These are phyloP conservation scores for Carallia brachiata DNA, from an alignment of 345 rosid genomes.

Conservation along the genomic window DNA sequence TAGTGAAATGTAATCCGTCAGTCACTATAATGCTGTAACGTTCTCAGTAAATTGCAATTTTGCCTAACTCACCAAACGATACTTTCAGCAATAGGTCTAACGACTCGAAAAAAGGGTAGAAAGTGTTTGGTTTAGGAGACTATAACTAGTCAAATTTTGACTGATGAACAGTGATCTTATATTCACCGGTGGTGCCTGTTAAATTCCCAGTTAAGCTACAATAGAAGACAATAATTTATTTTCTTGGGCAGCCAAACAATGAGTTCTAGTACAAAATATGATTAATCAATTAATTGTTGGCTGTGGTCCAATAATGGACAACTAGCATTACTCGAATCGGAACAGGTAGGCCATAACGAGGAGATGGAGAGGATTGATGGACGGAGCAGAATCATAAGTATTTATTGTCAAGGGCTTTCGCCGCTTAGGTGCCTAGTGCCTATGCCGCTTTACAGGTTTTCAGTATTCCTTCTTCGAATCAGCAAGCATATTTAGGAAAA, in stretches of 20 bases:
- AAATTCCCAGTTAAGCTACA: neutral
- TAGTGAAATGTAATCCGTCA: too few relatives aligned
- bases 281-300: neutral
- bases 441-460: constrained; percentile 8
- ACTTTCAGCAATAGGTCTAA: neutral
- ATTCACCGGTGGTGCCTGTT: neutral
- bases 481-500: neutral
- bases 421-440: neutral
- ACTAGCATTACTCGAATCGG: constrained; percentile 11
- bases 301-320: neutral
- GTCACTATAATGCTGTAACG: neutral
- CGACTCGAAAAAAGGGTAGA: neutral
- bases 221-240: too few relatives aligned
- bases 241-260: too few relatives aligned
- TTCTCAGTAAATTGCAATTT: neutral
- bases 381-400: neutral
- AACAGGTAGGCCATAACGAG: neutral
- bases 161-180: neutral
- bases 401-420: too few relatives aligned
- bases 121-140: too few relatives aligned
- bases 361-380: neutral
- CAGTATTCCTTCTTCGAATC: neutral
- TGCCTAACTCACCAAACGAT: neutral
- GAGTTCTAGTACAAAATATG: neutral
- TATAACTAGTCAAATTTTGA: too few relatives aligned